Percentiles rank a stretch among this genome's conserved stretches.
phyloP scores from a whole-genome alignment of 2,329 filamentous ascomycete genomes.

The Colletotrichum horii region DNA sequence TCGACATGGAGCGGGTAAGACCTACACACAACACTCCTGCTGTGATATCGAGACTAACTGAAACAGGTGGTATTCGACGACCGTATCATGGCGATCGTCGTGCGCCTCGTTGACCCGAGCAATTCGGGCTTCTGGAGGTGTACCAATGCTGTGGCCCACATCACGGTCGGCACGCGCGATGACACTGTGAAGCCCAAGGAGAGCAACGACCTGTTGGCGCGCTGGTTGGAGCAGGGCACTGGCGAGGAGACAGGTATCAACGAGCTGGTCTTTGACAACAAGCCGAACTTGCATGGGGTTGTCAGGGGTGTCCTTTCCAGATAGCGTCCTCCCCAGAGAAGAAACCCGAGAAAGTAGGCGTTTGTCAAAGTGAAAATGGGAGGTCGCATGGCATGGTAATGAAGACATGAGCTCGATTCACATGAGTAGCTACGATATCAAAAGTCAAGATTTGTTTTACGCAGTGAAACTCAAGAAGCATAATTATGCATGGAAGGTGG shows the following conservation, averaged over 20 bases:
- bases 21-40: neutral
- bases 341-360: neutral
- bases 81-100: slow-evolving; percentile 90
- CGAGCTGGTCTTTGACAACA: slow-evolving; percentile 56
- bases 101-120: slow-evolving; percentile 68
- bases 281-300: slow-evolving; percentile 51
- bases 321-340: slow-evolving; percentile 30
- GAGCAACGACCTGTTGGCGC: slow-evolving; percentile 82
- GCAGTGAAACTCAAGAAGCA: neutral
- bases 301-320: slow-evolving; percentile 55
- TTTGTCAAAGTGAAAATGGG: neutral
- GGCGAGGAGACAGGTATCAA: slow-evolving; percentile 47
- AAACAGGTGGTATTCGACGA: slow-evolving; percentile 77
- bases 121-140: slow-evolving; percentile 63
- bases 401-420: neutral
- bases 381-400: neutral
- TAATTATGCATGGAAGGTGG: neutral
- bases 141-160: slow-evolving; percentile 80
- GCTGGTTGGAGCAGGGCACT: slow-evolving; percentile 70
- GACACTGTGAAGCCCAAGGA: slow-evolving; percentile 85
- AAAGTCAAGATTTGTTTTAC: neutral
- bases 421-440: neutral
- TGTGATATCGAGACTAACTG: neutral
- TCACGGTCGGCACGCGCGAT: slow-evolving; percentile 86
- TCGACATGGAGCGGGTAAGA: slow-evolving; percentile 65